These are phyloP conservation scores for Pinus tabuliformis DNA, from an alignment of 75 land plant species.

Conservation along the genomic window DNA sequence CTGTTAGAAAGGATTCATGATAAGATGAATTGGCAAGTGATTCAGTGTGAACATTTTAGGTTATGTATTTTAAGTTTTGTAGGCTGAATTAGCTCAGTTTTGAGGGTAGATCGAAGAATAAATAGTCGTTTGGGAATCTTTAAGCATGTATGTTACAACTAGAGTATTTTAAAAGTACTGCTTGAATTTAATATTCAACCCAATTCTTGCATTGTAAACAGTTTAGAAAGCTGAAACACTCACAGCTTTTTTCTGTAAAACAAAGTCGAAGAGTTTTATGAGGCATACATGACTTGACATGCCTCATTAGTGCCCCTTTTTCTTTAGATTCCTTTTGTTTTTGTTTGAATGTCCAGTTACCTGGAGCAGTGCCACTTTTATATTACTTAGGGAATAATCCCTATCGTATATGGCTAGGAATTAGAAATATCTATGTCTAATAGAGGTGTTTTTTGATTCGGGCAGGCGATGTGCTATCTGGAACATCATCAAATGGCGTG, in stretches of 20 bases:
- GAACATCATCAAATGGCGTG: conserved; percentile 17
- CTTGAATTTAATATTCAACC: too few relatives aligned
- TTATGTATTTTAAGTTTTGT: not conserved
- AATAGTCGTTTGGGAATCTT: not conserved
- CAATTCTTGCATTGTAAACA: not conserved
- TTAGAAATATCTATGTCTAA: not conserved
- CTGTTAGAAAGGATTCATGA: not conserved
- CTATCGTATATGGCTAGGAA: not conserved
- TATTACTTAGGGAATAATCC: conserved; percentile 58
- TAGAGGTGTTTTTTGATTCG: not conserved
- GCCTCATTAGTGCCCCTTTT: not conserved
- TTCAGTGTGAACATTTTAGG: too few relatives aligned
- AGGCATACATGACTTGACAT: not conserved
- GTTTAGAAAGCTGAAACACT: not conserved
- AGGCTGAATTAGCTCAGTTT: not conserved
- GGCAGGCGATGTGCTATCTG: conserved; percentile 74
- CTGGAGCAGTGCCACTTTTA: conserved; percentile 55
- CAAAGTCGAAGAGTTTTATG: not conserved
- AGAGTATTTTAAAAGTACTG: too few relatives aligned
- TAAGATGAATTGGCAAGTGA: not conserved
- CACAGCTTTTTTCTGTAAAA: not conserved
- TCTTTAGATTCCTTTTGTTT: too few relatives aligned
- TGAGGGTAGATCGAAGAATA: not conserved
- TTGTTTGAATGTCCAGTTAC: not conserved
- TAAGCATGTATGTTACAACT: too few relatives aligned